Conservation (phyloP, 2,329 filamentous ascomycete genomes). For the Didymella segeticola region DNA sequence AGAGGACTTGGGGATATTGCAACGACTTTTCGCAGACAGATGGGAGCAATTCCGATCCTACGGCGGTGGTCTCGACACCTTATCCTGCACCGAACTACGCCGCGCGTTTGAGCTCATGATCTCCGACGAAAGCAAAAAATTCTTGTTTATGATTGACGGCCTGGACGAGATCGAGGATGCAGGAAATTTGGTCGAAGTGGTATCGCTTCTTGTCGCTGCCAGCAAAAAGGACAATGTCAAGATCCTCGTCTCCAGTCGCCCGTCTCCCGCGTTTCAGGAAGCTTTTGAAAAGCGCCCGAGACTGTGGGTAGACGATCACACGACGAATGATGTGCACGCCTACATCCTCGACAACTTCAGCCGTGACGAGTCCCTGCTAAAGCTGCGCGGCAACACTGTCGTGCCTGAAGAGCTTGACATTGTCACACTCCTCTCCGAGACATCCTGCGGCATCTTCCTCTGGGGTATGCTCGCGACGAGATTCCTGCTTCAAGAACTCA, state of each 20-base stretch:
- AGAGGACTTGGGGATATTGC: slow-evolving; percentile 32
- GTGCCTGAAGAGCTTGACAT: slow-evolving; percentile 30
- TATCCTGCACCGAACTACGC: slow-evolving; percentile 31
- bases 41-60: slow-evolving; percentile 40
- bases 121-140: slow-evolving; percentile 38
- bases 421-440: slow-evolving; percentile 31
- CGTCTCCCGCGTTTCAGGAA: slow-evolving; percentile 26
- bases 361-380: slow-evolving; percentile 28
- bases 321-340: slow-evolving; percentile 25
- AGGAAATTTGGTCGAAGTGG: slow-evolving; percentile 29
- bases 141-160: slow-evolving; percentile 43
- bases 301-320: slow-evolving; percentile 33
- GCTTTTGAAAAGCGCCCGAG: slow-evolving; percentile 33
- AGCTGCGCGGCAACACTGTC: slow-evolving; percentile 29
- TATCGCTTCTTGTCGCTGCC: slow-evolving; percentile 20
- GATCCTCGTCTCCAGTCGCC: slow-evolving; percentile 39
- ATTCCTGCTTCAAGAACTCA: slow-evolving; percentile 30
- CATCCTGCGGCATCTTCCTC: slow-evolving; percentile 35
- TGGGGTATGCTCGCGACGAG: slow-evolving; percentile 35
- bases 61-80: slow-evolving; percentile 33
- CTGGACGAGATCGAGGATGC: slow-evolving; percentile 40
- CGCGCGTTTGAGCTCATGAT: slow-evolving; percentile 36
- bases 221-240: slow-evolving; percentile 41
- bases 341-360: slow-evolving; percentile 26
- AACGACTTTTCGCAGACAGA: slow-evolving; percentile 36